Percentiles rank a stretch among this genome's conserved stretches.
Conservation (phyloP, 495 filamentous ascomycete genomes). For the Podospora pseudocomata region DNA sequence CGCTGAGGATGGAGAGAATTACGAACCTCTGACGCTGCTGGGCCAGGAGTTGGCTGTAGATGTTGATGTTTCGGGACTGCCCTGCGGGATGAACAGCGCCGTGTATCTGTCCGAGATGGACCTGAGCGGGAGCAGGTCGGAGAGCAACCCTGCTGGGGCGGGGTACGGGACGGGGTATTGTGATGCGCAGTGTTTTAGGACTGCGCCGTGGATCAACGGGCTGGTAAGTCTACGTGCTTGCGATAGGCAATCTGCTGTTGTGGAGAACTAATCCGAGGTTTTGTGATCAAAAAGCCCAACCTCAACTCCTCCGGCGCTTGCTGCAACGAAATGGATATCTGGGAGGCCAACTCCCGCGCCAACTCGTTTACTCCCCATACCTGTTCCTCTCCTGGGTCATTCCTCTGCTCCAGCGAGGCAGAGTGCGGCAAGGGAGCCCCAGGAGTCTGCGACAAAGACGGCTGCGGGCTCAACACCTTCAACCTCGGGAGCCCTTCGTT, state of each 20-base stretch:
- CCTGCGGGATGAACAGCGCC: slow-evolving; percentile 66
- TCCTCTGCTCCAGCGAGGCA: slow-evolving; percentile 48
- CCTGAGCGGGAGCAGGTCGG: slow-evolving; percentile 49
- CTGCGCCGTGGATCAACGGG: slow-evolving; percentile 56
- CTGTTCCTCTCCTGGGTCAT: slow-evolving; percentile 46
- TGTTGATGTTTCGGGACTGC: slow-evolving; percentile 57
- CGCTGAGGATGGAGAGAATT: slow-evolving; percentile 49
- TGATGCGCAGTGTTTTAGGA: slow-evolving; percentile 59
- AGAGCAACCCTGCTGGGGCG: slow-evolving; percentile 58
- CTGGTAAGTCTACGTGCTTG: slow-evolving; percentile 21
- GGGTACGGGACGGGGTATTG: slow-evolving; percentile 68
- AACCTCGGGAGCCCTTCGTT: slow-evolving; percentile 50
- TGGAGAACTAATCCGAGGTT: not conserved
- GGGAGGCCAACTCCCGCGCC: slow-evolving; percentile 59
- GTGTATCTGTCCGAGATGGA: slow-evolving; percentile 66
- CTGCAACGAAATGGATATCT: slow-evolving; percentile 63
- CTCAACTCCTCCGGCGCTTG: slow-evolving; percentile 47
- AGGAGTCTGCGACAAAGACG: slow-evolving; percentile 62
- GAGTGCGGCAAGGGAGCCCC: slow-evolving; percentile 36
- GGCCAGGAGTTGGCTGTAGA: slow-evolving; percentile 61
- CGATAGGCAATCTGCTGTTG: not conserved
- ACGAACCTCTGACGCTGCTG: slow-evolving; percentile 57
- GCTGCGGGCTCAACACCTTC: slow-evolving; percentile 62
- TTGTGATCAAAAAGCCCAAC: slow-evolving; percentile 37
- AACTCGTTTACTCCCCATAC: slow-evolving; percentile 57